These are phyloP conservation scores for Nothophytophthora sp. DNA, from an alignment of 352 stramenopile species.

Conservation along the genomic window DNA sequence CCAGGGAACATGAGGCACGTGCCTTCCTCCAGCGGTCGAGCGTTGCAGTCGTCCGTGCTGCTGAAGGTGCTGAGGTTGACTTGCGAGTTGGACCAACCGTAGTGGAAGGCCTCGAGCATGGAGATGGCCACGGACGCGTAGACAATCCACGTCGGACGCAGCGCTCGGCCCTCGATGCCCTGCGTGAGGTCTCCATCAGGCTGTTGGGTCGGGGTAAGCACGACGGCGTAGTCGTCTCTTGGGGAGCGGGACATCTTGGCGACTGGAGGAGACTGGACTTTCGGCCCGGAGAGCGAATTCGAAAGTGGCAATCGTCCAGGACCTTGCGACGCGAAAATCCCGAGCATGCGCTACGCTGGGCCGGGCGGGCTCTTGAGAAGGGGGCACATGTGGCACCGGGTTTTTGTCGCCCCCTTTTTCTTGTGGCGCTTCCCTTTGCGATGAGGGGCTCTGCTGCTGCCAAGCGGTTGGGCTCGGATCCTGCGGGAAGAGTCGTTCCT, in stretches of 20 bases:
- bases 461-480: no score
- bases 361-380: no score
- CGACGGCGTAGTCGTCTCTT: slow-evolving; percentile 12
- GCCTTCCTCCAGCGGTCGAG: slow-evolving; percentile 29
- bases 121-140: slow-evolving; percentile 38
- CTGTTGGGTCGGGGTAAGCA: slow-evolving; percentile 4
- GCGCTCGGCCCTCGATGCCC: slow-evolving; percentile 13
- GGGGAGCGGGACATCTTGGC: slow-evolving; percentile 10
- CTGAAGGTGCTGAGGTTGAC: slow-evolving; percentile 58
- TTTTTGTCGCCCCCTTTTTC: no score
- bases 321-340: no score
- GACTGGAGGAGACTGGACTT: slow-evolving; percentile 1
- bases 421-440: no score
- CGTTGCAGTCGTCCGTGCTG: slow-evolving; percentile 41
- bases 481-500: no score
- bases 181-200: slow-evolving; percentile 1
- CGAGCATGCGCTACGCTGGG: no score
- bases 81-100: slow-evolving; percentile 58
- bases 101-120: slow-evolving; percentile 50
- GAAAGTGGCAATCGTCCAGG: slow-evolving; percentile 18
- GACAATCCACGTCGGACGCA: slow-evolving; percentile 33
- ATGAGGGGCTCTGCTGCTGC: no score
- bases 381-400: no score
- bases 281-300: slow-evolving; percentile 19
- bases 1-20: slow-evolving; percentile 67